phyloP scores from a whole-genome alignment of 805 yeast species.

The Ogataea ramenticola region DNA sequence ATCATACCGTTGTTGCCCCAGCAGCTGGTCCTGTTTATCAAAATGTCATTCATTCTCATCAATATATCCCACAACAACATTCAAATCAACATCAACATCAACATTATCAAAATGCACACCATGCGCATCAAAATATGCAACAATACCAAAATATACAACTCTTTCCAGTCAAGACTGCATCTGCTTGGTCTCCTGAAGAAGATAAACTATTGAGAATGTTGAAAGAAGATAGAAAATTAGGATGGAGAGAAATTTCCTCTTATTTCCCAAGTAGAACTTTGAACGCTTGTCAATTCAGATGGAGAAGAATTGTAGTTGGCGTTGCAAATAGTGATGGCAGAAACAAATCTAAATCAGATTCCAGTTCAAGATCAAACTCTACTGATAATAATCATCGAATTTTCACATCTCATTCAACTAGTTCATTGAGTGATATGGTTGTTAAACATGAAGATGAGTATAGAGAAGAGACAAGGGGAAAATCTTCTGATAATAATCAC shows the following conservation, averaged over 20 bases:
- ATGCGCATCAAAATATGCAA: no score
- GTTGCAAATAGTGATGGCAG: conserved; percentile 10
- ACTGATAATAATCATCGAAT: not conserved
- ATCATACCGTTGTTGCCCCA: not conserved
- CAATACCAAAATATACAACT: not conserved
- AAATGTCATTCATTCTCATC: not conserved
- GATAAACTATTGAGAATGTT: conserved; percentile 64
- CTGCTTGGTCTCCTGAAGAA: conserved; percentile 74
- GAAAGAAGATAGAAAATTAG: conserved; percentile 76
- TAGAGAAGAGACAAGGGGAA: no score
- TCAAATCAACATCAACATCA: conserved; percentile 1
- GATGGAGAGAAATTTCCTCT: conserved; percentile 83
- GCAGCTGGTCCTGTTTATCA: not conserved
- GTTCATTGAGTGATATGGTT: not conserved
- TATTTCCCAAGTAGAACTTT: conserved; percentile 79
- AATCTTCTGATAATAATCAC: no score
- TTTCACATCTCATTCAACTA: not conserved
- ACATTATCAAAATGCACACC: not conserved
- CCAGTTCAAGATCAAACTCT: not conserved
- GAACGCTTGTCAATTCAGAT: conserved; percentile 83
- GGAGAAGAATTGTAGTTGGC: conserved; percentile 60
- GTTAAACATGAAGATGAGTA: not conserved
- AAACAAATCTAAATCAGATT: conserved; percentile 1
- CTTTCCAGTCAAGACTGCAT: conserved; percentile 18
- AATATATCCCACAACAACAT: not conserved